phyloP scores from a whole-genome alignment of 306 rosid genomes.

The Prunus persica region DNA sequence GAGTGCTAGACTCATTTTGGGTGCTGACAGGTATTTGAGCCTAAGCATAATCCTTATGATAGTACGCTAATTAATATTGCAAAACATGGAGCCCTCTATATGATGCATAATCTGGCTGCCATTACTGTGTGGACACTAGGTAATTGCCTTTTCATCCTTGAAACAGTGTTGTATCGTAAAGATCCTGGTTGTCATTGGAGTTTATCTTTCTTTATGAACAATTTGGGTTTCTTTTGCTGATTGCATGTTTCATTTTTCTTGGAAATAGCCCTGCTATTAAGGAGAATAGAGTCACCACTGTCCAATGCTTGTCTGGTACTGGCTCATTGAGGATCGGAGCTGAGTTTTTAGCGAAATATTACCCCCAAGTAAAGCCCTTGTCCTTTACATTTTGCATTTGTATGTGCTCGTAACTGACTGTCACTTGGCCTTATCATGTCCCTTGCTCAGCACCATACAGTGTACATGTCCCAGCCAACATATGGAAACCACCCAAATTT shows the following conservation, averaged over 20 bases:
- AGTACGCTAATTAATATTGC: not conserved
- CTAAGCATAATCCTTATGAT: too few species aligned
- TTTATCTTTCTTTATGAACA: not conserved
- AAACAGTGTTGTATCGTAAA: too few species aligned
- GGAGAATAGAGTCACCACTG: slow-evolving; percentile 84
- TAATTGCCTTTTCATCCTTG: too few species aligned
- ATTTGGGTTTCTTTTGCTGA: not conserved
- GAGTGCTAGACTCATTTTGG: slow-evolving; percentile 87
- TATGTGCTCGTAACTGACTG: not conserved
- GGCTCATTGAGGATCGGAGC: slow-evolving; percentile 94
- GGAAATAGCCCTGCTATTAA: slow-evolving; percentile 68
- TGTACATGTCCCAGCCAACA: slow-evolving; percentile 82
- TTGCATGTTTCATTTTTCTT: slow-evolving; percentile 13
- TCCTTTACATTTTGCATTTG: not conserved
- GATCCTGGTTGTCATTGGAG: not conserved
- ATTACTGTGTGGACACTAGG: not conserved
- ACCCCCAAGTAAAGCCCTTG: slow-evolving; percentile 56
- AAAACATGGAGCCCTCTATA: not conserved
- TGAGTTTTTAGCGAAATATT: slow-evolving; percentile 83
- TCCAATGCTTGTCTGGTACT: slow-evolving; percentile 87
- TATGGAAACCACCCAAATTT: slow-evolving; percentile 81
- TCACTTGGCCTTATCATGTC: not conserved
- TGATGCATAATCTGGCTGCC: not conserved
- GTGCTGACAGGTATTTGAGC: slow-evolving; percentile 64
- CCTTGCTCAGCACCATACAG: slow-evolving; percentile 47